Base-by-base conservation (phyloP, 257 asterid species). In the Haberlea rhodopensis region DNA sequence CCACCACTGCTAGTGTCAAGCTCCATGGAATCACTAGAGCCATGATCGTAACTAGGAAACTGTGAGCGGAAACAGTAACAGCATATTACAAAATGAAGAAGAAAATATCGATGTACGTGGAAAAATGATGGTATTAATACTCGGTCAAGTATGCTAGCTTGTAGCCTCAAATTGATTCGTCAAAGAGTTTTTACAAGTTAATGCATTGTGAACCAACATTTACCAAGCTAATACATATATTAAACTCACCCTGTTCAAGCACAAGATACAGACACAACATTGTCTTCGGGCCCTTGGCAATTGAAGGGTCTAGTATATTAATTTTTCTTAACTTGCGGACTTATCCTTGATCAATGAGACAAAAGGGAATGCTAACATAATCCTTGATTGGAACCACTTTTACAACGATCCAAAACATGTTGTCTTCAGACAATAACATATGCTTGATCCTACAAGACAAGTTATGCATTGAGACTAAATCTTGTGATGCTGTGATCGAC, bases 21-120 rank as follows among this genome's bases (percentile, higher is more conserved):
- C 96, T 88, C 98, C 98, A 91, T 8, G 98, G 94, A 22, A 91
- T 80, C 55, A 88, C 81, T 76, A 88, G 79, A 8, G 94, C 96
- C 97, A 91, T 91, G 18, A 86, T 70, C n/a, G 97, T 86, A 20
- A 88, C 96, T 78, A 84, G 67, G 84, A 88, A 88, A 75, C 97
- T 91, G 87, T 77, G 73, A 66, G 49, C 32, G 67, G 57, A 56
- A 71, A 23, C 22, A 25, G 25, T 26, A 23, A 20, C 21, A n/a
- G 46, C 51, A 43, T 43, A 20, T 43, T 13, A 43, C 7, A 4
- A 13, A 5, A 4, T 43, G 19, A 43, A 43, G 51, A 43, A 15
- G 19, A 13, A 43, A 15, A 15, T 43, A 16, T 43, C 19, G 16
- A 43, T 1, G 4, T 4, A 43, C 18, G 48, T 7, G 16, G 51